These are phyloP conservation scores for Aspergillus proliferans DNA, from an alignment of 2,329 filamentous ascomycete species.

Conservation along the genomic window DNA sequence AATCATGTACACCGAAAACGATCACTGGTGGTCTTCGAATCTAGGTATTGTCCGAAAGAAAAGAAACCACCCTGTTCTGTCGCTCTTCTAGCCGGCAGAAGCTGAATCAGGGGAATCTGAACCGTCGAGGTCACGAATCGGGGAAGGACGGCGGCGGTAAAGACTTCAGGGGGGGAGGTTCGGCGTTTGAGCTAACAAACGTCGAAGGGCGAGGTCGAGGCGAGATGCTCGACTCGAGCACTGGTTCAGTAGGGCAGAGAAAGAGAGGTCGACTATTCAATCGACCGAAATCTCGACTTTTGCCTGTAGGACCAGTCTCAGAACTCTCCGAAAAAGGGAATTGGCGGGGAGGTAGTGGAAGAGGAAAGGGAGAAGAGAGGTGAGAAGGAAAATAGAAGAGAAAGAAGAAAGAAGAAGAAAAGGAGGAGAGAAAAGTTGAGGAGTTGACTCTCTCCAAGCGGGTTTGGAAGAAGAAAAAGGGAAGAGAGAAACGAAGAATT, in stretches of 20 bases:
- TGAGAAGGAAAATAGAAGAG: conserved; percentile 16
- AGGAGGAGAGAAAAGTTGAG: conserved; percentile 24
- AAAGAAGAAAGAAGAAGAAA: conserved; percentile 29
- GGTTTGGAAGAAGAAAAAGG: conserved; percentile 34
- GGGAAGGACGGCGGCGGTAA: conserved; percentile 23
- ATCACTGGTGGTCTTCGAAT: conserved; percentile 11
- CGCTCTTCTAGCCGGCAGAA: conserved; percentile 36
- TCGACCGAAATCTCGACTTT: conserved; percentile 18
- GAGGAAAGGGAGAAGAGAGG: conserved; percentile 19
- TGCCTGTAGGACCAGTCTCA: conserved; percentile 30
- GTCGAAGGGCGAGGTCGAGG: conserved; percentile 31
- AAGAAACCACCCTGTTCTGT: conserved; percentile 22
- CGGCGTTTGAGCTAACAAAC: conserved; percentile 38
- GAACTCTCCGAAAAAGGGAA: conserved; percentile 30
- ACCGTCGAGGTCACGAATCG: conserved; percentile 27
- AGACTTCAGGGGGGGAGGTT: conserved; percentile 15
- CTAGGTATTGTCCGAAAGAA: conserved; percentile 14
- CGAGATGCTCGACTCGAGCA: conserved; percentile 33
- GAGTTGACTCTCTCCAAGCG: conserved; percentile 37
- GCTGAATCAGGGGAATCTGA: conserved; percentile 28
- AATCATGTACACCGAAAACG: conserved; percentile 21
- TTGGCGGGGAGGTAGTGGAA: conserved; percentile 25
- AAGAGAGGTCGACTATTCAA: conserved; percentile 19
- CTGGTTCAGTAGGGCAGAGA: conserved; percentile 26
- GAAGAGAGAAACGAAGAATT: conserved; percentile 11